phyloP scores from a whole-genome alignment of 1,284 basidiomycete genomes.

The Jaminaea rosea region DNA sequence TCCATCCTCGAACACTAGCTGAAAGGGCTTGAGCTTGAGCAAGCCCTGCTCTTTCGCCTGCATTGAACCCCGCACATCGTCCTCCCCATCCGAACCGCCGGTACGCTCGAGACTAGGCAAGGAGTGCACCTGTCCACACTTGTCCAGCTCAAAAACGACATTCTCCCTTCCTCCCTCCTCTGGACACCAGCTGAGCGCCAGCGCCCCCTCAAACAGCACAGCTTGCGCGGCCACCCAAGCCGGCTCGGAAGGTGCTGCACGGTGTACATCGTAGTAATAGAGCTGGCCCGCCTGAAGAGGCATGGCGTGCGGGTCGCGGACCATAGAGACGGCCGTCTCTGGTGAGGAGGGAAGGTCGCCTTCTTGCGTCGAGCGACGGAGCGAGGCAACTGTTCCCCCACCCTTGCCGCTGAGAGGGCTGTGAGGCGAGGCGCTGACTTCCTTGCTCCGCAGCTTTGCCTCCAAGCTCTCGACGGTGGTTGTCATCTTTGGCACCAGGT shows the following conservation, averaged over 20 bases:
- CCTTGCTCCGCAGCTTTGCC: neutral
- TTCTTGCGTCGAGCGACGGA: conserved; percentile 16
- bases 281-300: conserved; percentile 25
- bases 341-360: conserved; percentile 19
- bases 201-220: conserved; percentile 22
- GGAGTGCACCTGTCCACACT: conserved; percentile 36
- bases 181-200: conserved; percentile 41
- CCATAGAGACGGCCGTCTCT: conserved; percentile 16
- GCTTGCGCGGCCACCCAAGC: conserved; percentile 33
- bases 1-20: conserved; percentile 42
- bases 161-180: conserved; percentile 31
- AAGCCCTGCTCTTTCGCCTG: conserved; percentile 22
- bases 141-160: conserved; percentile 27
- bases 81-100: neutral
- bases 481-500: neutral
- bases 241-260: conserved; percentile 14
- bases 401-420: neutral
- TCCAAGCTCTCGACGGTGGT: neutral
- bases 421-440: neutral
- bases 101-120: conserved; percentile 21
- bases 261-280: conserved; percentile 36
- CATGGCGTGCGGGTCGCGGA: conserved; percentile 10
- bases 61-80: conserved; percentile 25
- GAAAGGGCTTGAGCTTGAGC: conserved; percentile 25
- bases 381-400: conserved; percentile 22